Evolutionary conservation across 1,284 basidiomycete species (phyloP).

Genomic region (Erythrobasidium hasegawianum): DNA sequence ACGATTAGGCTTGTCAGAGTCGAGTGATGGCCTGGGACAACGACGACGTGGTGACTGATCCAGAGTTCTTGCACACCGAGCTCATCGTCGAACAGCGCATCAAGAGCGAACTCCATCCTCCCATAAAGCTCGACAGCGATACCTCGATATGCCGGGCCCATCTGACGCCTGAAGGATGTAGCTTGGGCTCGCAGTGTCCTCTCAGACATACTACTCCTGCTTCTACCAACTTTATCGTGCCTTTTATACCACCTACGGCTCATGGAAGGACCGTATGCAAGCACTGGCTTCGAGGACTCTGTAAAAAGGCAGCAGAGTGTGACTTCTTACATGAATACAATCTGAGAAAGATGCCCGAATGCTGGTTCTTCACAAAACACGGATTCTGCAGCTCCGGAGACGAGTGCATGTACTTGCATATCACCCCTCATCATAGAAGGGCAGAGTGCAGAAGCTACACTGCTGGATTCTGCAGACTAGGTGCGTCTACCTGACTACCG

Average conservation of each 20-base stretch:
- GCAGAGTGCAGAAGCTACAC: slow-evolving; percentile 90
- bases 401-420: slow-evolving; percentile 96
- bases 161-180: slow-evolving; percentile 74
- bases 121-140: slow-evolving; percentile 61
- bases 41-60: slow-evolving; percentile 16
- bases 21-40: neutral
- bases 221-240: slow-evolving; percentile 77
- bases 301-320: slow-evolving; percentile 97
- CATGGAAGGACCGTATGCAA: slow-evolving; percentile 83
- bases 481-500: slow-evolving; percentile 95
- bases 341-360: slow-evolving; percentile 94
- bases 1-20: too few relatives aligned
- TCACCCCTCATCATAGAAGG: slow-evolving; percentile 80
- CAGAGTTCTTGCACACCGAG: slow-evolving; percentile 34
- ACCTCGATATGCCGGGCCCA: slow-evolving; percentile 84
- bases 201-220: slow-evolving; percentile 79
- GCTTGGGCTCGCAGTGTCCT: slow-evolving; percentile 81
- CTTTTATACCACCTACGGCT: slow-evolving; percentile 69
- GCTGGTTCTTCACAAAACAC: slow-evolving; percentile 97
- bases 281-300: slow-evolving; percentile 96
- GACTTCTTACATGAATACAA: slow-evolving; percentile 99
- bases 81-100: slow-evolving; percentile 25
- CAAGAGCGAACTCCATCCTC: slow-evolving; percentile 28
- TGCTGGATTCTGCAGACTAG: slow-evolving; percentile 88
- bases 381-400: slow-evolving; percentile 98